These are phyloP conservation scores for Lichina pygmaea DNA, from an alignment of 495 filamentous ascomycete species.

Conservation along the genomic window DNA sequence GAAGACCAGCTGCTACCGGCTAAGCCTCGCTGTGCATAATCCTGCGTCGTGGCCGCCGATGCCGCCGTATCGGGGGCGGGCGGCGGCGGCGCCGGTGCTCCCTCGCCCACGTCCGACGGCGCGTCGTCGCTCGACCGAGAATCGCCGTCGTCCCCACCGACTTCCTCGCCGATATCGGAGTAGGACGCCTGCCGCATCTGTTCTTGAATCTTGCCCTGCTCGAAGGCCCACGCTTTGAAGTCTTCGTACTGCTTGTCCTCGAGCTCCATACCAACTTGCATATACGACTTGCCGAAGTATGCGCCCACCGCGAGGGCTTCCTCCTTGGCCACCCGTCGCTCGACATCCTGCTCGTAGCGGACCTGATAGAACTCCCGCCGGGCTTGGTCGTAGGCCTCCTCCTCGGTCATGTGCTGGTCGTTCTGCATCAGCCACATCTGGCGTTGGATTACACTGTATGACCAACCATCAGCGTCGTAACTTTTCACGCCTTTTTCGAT, in stretches of 20 bases:
- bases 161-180: slow-evolving; percentile 18
- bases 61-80: too few species aligned
- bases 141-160: neutral
- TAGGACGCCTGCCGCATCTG: slow-evolving; percentile 19
- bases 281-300: slow-evolving; percentile 46
- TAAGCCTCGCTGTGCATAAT: too few species aligned
- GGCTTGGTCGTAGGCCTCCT: slow-evolving; percentile 59
- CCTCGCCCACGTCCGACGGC: too few species aligned
- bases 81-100: too few species aligned
- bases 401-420: slow-evolving; percentile 26
- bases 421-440: slow-evolving; percentile 64
- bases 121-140: neutral
- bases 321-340: slow-evolving; percentile 61
- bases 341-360: slow-evolving; percentile 57
- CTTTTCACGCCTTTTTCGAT: neutral
- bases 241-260: slow-evolving; percentile 50
- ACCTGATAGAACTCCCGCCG: slow-evolving; percentile 75
- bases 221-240: slow-evolving; percentile 61
- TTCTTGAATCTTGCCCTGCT: slow-evolving; percentile 18
- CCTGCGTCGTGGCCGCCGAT: too few species aligned
- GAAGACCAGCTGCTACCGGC: too few species aligned
- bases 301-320: slow-evolving; percentile 70
- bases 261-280: slow-evolving; percentile 56
- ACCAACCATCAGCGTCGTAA: slow-evolving; percentile 6
- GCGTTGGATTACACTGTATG: slow-evolving; percentile 63